phyloP scores from a whole-genome alignment of 108 stramenopile species.

The Schizochytrium sp. region DNA sequence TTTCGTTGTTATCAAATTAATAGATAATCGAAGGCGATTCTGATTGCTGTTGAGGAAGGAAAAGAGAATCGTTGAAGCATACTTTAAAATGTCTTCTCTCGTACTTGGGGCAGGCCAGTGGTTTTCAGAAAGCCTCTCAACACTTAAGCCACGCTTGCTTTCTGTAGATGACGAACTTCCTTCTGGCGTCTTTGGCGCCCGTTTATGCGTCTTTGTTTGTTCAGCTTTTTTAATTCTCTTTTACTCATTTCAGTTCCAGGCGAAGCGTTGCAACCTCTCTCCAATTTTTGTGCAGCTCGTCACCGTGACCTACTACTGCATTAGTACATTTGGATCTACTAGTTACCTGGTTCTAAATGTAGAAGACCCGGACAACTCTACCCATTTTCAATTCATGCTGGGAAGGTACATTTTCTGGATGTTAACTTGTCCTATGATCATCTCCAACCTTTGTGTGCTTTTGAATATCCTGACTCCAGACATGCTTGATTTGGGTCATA shows the following conservation, averaged over 20 bases:
- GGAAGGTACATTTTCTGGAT: conserved; percentile 60
- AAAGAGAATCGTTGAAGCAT: too few relatives aligned
- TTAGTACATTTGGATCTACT: conserved; percentile 43
- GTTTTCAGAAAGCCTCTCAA: too few relatives aligned
- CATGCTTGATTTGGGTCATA: not conserved
- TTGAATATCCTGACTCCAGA: not conserved
- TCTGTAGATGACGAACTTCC: not conserved
- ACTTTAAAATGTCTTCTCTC: too few relatives aligned
- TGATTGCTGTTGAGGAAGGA: too few relatives aligned
- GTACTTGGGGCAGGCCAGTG: too few relatives aligned
- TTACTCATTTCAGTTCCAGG: not conserved
- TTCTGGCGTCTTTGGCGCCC: conserved; percentile 55
- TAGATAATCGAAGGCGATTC: too few relatives aligned
- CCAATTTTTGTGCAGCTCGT: conserved; percentile 28
- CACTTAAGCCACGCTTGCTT: not conserved
- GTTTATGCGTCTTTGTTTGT: conserved; percentile 31
- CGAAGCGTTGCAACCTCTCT: conserved; percentile 34
- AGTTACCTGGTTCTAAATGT: not conserved
- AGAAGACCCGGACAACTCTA: not conserved
- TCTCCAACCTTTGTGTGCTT: conserved; percentile 15
- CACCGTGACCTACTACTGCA: not conserved
- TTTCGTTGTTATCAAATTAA: too few relatives aligned
- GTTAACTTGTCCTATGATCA: conserved; percentile 18
- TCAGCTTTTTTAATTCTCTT: conserved; percentile 25
- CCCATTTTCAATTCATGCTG: not conserved